These are phyloP conservation scores for Sparassis latifolia DNA, from an alignment of 1,284 basidiomycete genomes.

Conservation along the genomic window DNA sequence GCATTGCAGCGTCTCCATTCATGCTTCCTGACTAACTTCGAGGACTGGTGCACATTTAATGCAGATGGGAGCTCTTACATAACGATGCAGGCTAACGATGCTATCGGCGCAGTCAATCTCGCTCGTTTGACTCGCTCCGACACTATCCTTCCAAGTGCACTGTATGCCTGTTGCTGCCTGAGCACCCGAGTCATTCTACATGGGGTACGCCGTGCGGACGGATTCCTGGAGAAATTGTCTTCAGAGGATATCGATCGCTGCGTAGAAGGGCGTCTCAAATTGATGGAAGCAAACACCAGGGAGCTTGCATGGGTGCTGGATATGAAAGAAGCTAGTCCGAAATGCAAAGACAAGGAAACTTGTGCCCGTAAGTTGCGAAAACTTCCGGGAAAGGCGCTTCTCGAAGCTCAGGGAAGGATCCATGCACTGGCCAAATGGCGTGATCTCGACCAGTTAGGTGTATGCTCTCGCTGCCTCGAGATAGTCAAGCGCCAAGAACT, in stretches of 20 bases:
- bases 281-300: neutral
- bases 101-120: neutral
- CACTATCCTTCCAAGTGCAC: slow-evolving; percentile 6
- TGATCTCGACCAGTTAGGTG: neutral
- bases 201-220: neutral
- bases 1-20: neutral
- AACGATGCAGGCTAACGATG: neutral
- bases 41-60: neutral
- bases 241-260: slow-evolving; percentile 1
- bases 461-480: neutral
- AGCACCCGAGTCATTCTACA: neutral
- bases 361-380: neutral
- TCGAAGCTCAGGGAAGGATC: neutral
- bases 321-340: neutral
- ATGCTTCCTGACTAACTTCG: neutral
- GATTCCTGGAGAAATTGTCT: neutral
- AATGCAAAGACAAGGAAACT: neutral
- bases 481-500: neutral
- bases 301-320: neutral
- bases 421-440: neutral
- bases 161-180: slow-evolving; percentile 2
- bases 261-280: neutral
- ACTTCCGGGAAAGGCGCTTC: neutral
- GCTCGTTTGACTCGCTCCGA: too few species aligned
- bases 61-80: neutral